Percentiles rank a stretch among this genome's conserved stretches.
phyloP scores from a whole-genome alignment of 257 asterid genomes.

The Solanum pimpinellifolium region DNA sequence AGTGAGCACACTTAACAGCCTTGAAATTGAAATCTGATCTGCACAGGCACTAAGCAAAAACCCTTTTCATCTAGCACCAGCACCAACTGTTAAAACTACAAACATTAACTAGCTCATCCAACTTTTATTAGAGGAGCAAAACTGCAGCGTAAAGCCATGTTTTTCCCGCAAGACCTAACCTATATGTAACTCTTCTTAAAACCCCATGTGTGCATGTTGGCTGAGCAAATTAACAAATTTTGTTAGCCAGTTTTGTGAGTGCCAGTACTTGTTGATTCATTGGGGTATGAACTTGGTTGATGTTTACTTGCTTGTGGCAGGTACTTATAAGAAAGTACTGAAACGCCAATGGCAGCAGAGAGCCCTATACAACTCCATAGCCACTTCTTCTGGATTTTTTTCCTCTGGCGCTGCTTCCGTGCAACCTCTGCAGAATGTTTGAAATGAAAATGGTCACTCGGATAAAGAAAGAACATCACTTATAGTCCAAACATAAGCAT shows the following conservation, averaged over 20 bases:
- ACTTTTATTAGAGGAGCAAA: background rate
- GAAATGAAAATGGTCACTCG: background rate
- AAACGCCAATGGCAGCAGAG: slow-evolving; percentile 37
- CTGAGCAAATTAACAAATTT: background rate
- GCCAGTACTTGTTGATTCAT: background rate
- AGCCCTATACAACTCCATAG: slow-evolving; percentile 59
- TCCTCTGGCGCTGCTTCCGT: slow-evolving; percentile 48
- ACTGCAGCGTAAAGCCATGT: background rate
- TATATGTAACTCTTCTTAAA: background rate
- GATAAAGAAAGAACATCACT: background rate
- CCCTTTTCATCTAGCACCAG: background rate
- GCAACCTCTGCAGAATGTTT: slow-evolving; percentile 43
- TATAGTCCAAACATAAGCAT: background rate
- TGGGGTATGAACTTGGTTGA: background rate
- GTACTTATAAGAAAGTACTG: slow-evolving; percentile 36
- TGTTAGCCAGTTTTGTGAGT: background rate
- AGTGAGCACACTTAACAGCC: background rate
- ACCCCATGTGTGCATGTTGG: background rate
- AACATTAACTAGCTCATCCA: background rate
- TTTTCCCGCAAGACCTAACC: background rate
- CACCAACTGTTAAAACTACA: background rate
- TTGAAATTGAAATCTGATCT: background rate
- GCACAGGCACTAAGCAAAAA: background rate
- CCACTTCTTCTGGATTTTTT: slow-evolving; percentile 33
- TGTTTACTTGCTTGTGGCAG: slow-evolving; percentile 25